A percentile compares a stretch with the other conserved stretches of the same genome.
Evolutionary conservation across 257 asterid genomes (phyloP).

Genomic region (Schizonepeta tenuifolia): DNA sequence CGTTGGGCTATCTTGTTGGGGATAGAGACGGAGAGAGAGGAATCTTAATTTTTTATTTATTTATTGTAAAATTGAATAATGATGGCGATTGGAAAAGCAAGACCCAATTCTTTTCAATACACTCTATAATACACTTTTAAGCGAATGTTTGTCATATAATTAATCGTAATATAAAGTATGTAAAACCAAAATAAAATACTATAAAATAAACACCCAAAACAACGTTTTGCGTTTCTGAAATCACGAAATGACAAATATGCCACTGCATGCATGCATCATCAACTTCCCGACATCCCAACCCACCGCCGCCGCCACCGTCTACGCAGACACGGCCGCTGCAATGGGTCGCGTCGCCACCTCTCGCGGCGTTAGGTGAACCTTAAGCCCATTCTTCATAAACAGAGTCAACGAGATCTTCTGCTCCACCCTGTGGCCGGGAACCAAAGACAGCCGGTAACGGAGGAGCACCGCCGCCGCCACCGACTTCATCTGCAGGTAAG

Average conservation of each 20-base stretch:
- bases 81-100: background rate
- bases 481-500: conserved; percentile 87
- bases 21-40: no score
- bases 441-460: conserved; percentile 62
- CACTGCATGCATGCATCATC: conserved; percentile 5
- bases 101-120: background rate
- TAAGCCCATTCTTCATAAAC: conserved; percentile 38
- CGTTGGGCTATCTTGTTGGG: no score
- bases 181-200: conserved; percentile 1
- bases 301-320: background rate
- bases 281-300: background rate
- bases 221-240: background rate
- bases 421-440: conserved; percentile 80
- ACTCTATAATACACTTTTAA: conserved; percentile 12
- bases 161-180: background rate
- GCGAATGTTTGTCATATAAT: background rate
- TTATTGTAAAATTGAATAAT: no score
- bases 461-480: conserved; percentile 83
- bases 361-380: conserved; percentile 20
- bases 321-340: conserved; percentile 21
- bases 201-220: background rate
- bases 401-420: conserved; percentile 88
- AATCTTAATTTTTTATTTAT: no score
- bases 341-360: background rate
- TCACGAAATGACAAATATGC: background rate